These are phyloP conservation scores for Gigaspora rosea DNA, from an alignment of 192 early-diverging fungal genomes.

Conservation along the genomic window DNA sequence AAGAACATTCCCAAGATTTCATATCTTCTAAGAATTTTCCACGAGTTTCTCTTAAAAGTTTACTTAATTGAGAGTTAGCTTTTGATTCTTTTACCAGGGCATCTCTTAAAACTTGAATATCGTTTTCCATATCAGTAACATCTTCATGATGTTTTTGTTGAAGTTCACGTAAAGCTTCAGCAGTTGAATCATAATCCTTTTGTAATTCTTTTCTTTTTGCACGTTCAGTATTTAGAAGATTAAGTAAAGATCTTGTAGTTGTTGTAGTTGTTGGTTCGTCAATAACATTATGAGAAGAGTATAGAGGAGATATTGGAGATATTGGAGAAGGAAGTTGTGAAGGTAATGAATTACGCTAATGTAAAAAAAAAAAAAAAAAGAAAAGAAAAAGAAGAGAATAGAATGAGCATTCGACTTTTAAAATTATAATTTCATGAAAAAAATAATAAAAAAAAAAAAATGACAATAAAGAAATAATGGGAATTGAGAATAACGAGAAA, in stretches of 20 bases:
- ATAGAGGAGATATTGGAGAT: no score
- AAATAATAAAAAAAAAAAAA: background rate
- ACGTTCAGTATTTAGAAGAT: slow-evolving; percentile 28
- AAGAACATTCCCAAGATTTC: slow-evolving; percentile 21
- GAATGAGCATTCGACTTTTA: background rate
- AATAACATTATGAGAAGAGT: background rate
- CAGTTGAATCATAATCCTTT: slow-evolving; percentile 11
- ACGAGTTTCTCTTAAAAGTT: slow-evolving; percentile 24
- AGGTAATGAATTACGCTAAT: background rate
- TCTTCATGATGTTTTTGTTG: slow-evolving; percentile 29
- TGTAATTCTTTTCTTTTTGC: slow-evolving; percentile 23
- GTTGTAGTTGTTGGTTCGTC: slow-evolving; percentile 14
- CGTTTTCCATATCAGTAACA: slow-evolving; percentile 12
- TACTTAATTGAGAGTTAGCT: slow-evolving; percentile 17
- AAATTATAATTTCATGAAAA: background rate
- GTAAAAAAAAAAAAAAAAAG: background rate
- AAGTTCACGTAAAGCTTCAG: slow-evolving; percentile 5
- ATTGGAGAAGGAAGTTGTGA: background rate
- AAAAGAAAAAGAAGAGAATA: background rate
- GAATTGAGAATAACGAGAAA: background rate
- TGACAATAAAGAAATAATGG: background rate
- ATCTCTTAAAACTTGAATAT: slow-evolving; percentile 19
- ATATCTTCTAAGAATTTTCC: slow-evolving; percentile 29
- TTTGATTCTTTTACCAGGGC: slow-evolving; percentile 25
- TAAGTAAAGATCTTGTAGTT: slow-evolving; percentile 22